Evolutionary conservation across 225 moss, liverwort and hornwort genomes (phyloP), one percentile per base, ranked within the genome.

Genomic region (Pseudisothecium myosuroides): DNA sequence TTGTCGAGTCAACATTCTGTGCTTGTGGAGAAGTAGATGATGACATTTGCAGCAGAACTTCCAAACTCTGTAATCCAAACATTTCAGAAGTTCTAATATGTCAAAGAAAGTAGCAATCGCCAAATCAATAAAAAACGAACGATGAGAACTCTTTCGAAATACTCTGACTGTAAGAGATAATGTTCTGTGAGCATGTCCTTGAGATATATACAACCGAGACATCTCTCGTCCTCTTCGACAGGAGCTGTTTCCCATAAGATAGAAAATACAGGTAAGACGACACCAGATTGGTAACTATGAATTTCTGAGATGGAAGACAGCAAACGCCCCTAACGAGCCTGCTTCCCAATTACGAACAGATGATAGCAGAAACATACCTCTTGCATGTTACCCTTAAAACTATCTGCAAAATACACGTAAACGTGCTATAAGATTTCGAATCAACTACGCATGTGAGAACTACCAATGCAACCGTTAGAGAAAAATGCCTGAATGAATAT

Each of bases 21-120:
- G 89, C 76, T 76, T 90, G 87, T 78, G 91, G 92, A 37, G 93
- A 90, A 58, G 90, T 87, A 86, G 94, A 91, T 80, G 94, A 91
- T 63, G 91, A 96, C 83, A 95, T 93, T 83, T 93, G 92, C 88
- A 96, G 85, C 34, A 98, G 90, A 47, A 92, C 91, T 68, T 98
- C 92, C 89, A 93, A 37, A 81, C 91, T 91, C 95, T 95, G 79
- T 64, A 85, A 76, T 67, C 56, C 81, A 66, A 68, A 34, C 69
- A 88, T 84, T 83, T 83, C 83, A 88, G 41, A 56, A 36, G 50
- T 79, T 63, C 43, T n/a, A 80, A 71, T 11, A 74, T 80, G 50
- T 82, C 77, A 74, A 78, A 85, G 47, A 71, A 88, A 59, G 54
- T 74, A 82, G 54, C 20, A 66, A 41, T 65, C 43, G 34, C 29